Percentiles rank a stretch among this genome's conserved stretches.
phyloP scores from a whole-genome alignment of 108 stramenopile species.

The Cyclotella sp. region DNA sequence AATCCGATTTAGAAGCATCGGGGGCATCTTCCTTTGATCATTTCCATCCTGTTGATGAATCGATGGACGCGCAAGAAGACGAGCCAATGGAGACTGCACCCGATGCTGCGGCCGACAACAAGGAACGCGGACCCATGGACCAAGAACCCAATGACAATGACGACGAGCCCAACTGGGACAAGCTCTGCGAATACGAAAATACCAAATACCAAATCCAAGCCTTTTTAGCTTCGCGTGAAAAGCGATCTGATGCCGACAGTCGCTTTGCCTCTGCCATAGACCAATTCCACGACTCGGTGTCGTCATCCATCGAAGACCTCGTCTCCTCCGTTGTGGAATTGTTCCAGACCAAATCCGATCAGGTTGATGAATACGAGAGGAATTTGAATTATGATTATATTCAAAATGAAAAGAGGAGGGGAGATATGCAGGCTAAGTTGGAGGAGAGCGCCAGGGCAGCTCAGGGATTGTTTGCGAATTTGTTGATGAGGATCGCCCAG shows the following conservation, averaged over 20 bases:
- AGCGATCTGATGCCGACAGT: slow-evolving; percentile 33
- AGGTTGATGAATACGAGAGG: slow-evolving; percentile 44
- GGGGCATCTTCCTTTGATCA: neutral
- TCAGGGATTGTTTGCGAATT: slow-evolving; percentile 54
- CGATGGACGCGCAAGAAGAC: neutral
- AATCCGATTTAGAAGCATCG: slow-evolving; percentile 9
- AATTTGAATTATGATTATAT: slow-evolving; percentile 45
- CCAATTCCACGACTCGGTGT: slow-evolving; percentile 35
- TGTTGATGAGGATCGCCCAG: slow-evolving; percentile 51
- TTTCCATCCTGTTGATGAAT: neutral
- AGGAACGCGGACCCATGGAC: neutral
- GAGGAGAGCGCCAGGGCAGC: slow-evolving; percentile 49
- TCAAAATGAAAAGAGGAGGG: slow-evolving; percentile 45
- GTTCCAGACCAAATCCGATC: slow-evolving; percentile 24
- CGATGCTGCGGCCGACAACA: neutral
- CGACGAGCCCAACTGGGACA: slow-evolving; percentile 52
- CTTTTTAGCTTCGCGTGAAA: slow-evolving; percentile 35
- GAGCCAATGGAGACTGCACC: neutral
- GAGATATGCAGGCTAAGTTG: slow-evolving; percentile 46
- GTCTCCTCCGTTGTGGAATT: slow-evolving; percentile 38
- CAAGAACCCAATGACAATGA: slow-evolving; percentile 19
- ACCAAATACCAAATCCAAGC: slow-evolving; percentile 38
- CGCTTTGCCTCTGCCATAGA: slow-evolving; percentile 50
- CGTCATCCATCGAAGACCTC: slow-evolving; percentile 36
- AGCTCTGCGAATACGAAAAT: slow-evolving; percentile 37